Percentiles rank a stretch among this genome's conserved stretches.
Conservation (phyloP, 768 basidiomycete species). For the Solioccasus polychromus region DNA sequence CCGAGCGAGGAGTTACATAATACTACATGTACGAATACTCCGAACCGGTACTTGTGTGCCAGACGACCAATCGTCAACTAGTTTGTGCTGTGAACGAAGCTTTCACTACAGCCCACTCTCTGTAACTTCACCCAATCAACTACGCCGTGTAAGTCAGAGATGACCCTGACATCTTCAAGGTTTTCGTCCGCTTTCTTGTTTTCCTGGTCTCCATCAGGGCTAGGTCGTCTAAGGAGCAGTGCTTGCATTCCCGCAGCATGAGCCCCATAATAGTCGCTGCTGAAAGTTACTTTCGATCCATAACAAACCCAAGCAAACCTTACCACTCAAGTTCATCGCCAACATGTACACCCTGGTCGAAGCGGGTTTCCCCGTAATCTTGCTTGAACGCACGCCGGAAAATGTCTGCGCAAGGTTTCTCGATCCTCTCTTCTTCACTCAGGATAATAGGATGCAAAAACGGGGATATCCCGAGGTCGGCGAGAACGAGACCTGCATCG, state of each 20-base stretch:
- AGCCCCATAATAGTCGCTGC: constrained; percentile 69
- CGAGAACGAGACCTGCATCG: constrained; percentile 45
- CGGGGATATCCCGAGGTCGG: constrained; percentile 54
- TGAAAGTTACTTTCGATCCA: constrained; percentile 1
- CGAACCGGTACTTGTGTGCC: no score
- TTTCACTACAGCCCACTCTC: no score
- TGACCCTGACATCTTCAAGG: constrained; percentile 36
- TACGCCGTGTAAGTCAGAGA: constrained; percentile 37
- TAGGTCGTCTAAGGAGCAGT: constrained; percentile 52
- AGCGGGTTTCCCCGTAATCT: neutral
- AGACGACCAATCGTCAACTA: no score
- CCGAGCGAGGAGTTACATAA: no score
- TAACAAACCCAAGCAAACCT: constrained; percentile 14
- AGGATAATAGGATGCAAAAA: constrained; percentile 56
- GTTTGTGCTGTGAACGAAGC: no score
- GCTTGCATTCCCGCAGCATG: constrained; percentile 51
- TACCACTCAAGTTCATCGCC: constrained; percentile 74
- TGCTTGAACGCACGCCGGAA: constrained; percentile 44
- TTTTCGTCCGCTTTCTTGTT: constrained; percentile 42
- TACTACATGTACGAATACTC: no score
- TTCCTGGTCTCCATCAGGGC: constrained; percentile 46
- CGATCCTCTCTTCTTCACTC: constrained; percentile 65
- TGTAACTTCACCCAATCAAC: constrained; percentile 33
- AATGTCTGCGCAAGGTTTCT: constrained; percentile 64
- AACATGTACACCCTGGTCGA: constrained; percentile 57